phyloP scores from a whole-genome alignment of 352 stramenopile species.

The Phytophthora meadii region DNA sequence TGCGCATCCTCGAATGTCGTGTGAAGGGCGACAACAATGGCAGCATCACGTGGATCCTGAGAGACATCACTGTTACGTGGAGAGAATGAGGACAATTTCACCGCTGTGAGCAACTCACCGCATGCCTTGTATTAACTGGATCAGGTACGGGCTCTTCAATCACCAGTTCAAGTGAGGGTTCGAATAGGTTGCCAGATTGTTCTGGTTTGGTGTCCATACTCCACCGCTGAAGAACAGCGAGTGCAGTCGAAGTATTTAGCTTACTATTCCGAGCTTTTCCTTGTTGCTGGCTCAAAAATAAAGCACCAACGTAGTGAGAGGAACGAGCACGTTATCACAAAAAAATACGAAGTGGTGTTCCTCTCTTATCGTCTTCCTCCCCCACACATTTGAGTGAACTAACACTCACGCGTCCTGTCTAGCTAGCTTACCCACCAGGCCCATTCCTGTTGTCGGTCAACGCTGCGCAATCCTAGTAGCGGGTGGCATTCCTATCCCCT shows the following conservation, averaged over 20 bases:
- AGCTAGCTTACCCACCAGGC: too few species aligned
- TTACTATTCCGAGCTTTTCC: constrained; percentile 1
- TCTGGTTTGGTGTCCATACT: constrained; percentile 18
- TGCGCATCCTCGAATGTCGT: constrained; percentile 8
- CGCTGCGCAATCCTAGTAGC: background rate
- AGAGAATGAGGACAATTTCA: background rate
- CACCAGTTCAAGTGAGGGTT: background rate
- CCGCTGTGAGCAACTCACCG: constrained; percentile 5
- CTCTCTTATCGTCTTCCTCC: constrained; percentile 10
- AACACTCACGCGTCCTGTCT: too few species aligned
- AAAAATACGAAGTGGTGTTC: constrained; percentile 21
- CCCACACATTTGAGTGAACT: too few species aligned
- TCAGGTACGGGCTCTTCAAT: constrained; percentile 10
- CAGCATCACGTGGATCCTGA: constrained; percentile 22
- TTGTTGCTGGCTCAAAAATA: too few species aligned
- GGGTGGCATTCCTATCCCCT: background rate
- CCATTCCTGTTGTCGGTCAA: background rate
- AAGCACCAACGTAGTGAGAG: too few species aligned
- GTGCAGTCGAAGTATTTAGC: constrained; percentile 4
- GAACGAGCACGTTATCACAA: constrained; percentile 6
- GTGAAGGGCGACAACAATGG: constrained; percentile 14
- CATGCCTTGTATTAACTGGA: constrained; percentile 13
- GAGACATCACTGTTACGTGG: background rate
- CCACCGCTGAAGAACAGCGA: background rate
- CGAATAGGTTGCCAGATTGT: background rate